Conservation (phyloP, 331 rosid species). For the Ulmus americana region DNA sequence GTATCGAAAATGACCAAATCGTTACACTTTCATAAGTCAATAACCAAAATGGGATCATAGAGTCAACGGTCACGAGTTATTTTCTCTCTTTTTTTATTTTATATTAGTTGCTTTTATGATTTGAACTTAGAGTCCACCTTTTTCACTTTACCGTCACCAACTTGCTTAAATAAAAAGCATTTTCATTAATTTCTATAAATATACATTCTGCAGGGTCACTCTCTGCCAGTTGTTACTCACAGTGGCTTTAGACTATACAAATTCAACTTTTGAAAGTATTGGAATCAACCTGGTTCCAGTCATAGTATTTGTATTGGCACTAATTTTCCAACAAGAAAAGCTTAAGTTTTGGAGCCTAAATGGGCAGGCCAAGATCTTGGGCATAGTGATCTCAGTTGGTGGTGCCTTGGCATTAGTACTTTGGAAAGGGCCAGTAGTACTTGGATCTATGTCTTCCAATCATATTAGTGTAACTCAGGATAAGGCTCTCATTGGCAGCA, state of each 20-base stretch:
- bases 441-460: not conserved
- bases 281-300: slow-evolving; percentile 15
- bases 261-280: slow-evolving; percentile 5
- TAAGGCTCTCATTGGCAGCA: not conserved
- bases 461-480: not conserved
- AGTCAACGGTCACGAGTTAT: too few relatives aligned
- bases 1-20: too few relatives aligned
- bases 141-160: not conserved
- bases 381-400: not conserved
- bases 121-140: not conserved
- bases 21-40: too few relatives aligned
- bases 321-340: slow-evolving; percentile 3
- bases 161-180: too few relatives aligned
- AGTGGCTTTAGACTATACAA: not conserved
- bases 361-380: slow-evolving; percentile 10
- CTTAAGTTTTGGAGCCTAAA: slow-evolving; percentile 1
- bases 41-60: too few relatives aligned
- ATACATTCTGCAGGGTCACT: slow-evolving; percentile 1
- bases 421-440: slow-evolving; percentile 10
- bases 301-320: slow-evolving; percentile 8
- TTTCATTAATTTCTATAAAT: not conserved
- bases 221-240: slow-evolving; percentile 6
- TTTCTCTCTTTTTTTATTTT: not conserved
- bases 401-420: slow-evolving; percentile 1
- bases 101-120: too few relatives aligned